Evolutionary conservation across 345 rosid species (phyloP), one percentile per base, ranked within the genome.

Genomic region (Eucalyptus curtisii): DNA sequence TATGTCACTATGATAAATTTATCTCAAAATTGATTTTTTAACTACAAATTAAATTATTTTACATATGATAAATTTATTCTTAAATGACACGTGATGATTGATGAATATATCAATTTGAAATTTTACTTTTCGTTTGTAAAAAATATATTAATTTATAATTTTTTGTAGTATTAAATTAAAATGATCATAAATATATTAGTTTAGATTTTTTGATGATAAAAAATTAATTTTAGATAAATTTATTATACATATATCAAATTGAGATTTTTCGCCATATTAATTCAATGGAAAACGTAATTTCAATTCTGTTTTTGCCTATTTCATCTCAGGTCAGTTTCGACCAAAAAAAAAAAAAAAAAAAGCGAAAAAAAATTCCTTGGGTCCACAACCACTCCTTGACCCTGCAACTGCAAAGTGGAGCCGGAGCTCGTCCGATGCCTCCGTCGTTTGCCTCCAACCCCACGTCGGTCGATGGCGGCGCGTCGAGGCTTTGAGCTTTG

Each of bases 1-100:
- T 52, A 1, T 20, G 4, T 3, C 22, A 44, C 10, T 10, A 45
- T 10, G 9, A 20, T 0, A 52, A 52, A 52, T 52, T 52, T 19
- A 52, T 52, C 10, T 52, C 0, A 3, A 17, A 50, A 7, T 52
- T 52, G 17, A 1, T 52, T 52, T 52, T 19, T 52, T 52, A 52
- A 20, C 2, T 4, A 20, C 1, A 4, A 8, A 20, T 52, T 52
- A 3, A 52, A 8, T 1, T 52, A 2, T 3, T 52, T 52, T 52
- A 7, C 4, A 19, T 52, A 9, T 7, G 0, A 2, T 0, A 19
- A 52, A 7, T 52, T 52, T 52, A 52, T 52, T 19, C 1, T 19
- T 50, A 50, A 0, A 16, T 49, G 0, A 49, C 3, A 49, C 0
- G 7, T 15, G 1, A 49, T 0, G 5, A 0, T 49, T 49, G 0